Evolutionary conservation across 169 alveolate species (phyloP).

Genomic region (Theileria parva): DNA sequence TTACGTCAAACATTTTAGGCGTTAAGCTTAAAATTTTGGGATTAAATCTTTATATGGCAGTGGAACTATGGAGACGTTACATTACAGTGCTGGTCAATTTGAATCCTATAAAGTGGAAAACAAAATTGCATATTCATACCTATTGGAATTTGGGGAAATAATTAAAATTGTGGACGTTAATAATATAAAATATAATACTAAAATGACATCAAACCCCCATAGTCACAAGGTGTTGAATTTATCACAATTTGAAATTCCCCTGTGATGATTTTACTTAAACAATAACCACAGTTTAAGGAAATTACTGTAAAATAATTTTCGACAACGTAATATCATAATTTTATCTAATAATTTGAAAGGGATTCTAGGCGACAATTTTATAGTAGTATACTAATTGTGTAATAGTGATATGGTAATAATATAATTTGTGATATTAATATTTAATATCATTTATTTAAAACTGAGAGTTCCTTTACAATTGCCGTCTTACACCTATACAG

Average conservation of each 20-base stretch:
- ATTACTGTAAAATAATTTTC: no score
- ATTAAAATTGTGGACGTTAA: not conserved
- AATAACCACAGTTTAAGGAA: no score
- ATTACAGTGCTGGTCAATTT: not conserved
- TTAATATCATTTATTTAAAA: slow-evolving; percentile 38
- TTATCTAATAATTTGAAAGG: no score
- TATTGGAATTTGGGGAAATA: not conserved
- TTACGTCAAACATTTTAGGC: not conserved
- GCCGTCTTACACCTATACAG: slow-evolving; percentile 55
- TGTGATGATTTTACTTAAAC: no score
- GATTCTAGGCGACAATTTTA: no score
- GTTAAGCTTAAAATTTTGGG: not conserved
- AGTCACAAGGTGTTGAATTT: not conserved
- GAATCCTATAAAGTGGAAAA: not conserved
- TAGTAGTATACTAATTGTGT: no score
- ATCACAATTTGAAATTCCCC: no score
- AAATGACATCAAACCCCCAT: not conserved
- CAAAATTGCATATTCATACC: not conserved
- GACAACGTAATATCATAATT: no score
- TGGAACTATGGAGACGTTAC: not conserved
- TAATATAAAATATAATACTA: no score
- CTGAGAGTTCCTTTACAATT: slow-evolving; percentile 65
- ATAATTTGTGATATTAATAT: not conserved
- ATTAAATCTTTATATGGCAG: not conserved
- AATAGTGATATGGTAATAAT: no score